Evolutionary conservation across 2,329 filamentous ascomycete species (phyloP).

Genomic region (Cladosporium sp.): DNA sequence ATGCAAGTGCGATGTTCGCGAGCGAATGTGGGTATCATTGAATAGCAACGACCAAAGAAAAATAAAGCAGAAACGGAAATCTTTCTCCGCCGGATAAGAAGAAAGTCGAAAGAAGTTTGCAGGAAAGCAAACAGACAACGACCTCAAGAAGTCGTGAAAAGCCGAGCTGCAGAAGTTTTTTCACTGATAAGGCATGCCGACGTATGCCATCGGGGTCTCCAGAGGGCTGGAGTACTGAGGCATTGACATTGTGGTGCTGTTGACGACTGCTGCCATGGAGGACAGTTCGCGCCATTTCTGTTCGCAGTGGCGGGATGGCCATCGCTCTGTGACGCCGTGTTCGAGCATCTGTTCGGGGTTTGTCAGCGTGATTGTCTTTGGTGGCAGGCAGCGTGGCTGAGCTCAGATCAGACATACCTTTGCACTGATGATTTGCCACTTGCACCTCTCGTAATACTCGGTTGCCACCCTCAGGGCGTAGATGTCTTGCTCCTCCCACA

Average conservation of each 20-base stretch:
- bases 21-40: slow-evolving; percentile 29
- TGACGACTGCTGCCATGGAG: slow-evolving; percentile 21
- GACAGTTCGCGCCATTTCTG: slow-evolving; percentile 53
- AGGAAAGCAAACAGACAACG: not conserved
- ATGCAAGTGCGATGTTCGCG: slow-evolving; percentile 18
- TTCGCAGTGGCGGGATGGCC: slow-evolving; percentile 51
- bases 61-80: not conserved
- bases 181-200: slow-evolving; percentile 28
- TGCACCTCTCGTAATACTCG: slow-evolving; percentile 55
- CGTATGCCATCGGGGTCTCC: slow-evolving; percentile 27
- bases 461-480: slow-evolving; percentile 51
- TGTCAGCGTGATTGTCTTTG: slow-evolving; percentile 6
- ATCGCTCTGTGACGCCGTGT: slow-evolving; percentile 51
- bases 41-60: slow-evolving; percentile 6
- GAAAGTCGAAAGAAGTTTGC: not conserved
- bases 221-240: slow-evolving; percentile 33
- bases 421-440: slow-evolving; percentile 55
- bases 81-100: not conserved
- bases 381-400: not conserved
- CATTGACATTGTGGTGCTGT: not conserved
- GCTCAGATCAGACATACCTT: slow-evolving; percentile 43
- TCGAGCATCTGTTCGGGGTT: slow-evolving; percentile 52
- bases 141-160: not conserved
- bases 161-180: not conserved
- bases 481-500: slow-evolving; percentile 54